Base-by-base conservation (phyloP, 495 filamentous ascomycete species). In the Aspergillus baeticus region DNA sequence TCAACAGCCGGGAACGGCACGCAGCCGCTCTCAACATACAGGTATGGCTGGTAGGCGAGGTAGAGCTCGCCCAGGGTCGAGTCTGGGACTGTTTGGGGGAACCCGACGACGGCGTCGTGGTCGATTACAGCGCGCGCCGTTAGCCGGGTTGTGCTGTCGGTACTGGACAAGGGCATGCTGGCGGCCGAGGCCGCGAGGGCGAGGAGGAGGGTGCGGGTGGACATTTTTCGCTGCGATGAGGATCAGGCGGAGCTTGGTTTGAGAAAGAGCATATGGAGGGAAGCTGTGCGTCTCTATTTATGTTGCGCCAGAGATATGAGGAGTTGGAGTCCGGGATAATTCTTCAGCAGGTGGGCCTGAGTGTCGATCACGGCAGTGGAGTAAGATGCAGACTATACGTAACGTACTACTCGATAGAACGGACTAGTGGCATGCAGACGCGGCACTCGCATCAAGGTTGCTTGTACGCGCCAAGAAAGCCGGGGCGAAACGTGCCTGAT, bases 1-100 rank as follows among this genome's bases (percentile, higher is more conserved):
- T 83, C 75, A 7, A 83, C 77, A 2, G 75, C 79, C 2, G 80
- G 78, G 62, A 81, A 82, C 1, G 80, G 80, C 8, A 83, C 80
- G 51, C 80, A 83, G 23, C 80, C 79, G 58, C 77, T 78, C 10
- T 65, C 65, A 8, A 83, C 79, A 1, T 81, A 51, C 6, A 83
- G 64, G 26, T 72, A 69, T 5, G 80, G 80, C 57, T 83, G 65
- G 55, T 80, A 83, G 14, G 73, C 74, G 18, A 77, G 54, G 52
- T 78, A 78, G 6, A 79, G 53, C 3, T 71, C 66, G 0, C 80
- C 80, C 0, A 52, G 57, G 0, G 65, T 63, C 3, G 66, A 70
- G n/a, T 61, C 64, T 0, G 80, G 80, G 1, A 81, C 74, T 0
- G 77, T 77, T 55, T 81, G 56, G 2, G 67, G 18, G 51, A 83